These are phyloP conservation scores for Phoenix roebelenii DNA, from an alignment of 176 grass and related monocot species.

Conservation along the genomic window DNA sequence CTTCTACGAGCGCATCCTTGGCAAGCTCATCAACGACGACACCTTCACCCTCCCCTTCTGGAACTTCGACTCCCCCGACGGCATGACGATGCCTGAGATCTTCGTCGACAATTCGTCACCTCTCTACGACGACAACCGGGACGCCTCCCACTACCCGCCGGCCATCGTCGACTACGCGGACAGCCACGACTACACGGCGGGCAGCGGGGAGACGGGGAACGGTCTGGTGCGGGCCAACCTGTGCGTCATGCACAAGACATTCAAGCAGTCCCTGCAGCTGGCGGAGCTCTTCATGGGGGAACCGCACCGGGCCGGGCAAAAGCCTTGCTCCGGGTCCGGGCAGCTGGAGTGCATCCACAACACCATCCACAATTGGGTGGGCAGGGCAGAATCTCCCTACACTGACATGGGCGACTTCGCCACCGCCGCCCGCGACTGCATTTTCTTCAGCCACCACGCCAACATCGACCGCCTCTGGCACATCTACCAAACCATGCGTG, in stretches of 20 bases:
- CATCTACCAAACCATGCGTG: conserved; percentile 1
- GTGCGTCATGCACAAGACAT: neutral
- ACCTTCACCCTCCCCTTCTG: conserved; percentile 10
- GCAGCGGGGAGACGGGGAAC: neutral
- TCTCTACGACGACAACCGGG: neutral
- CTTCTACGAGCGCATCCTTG: conserved; percentile 15
- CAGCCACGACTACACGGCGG: neutral
- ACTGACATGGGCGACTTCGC: conserved; percentile 14
- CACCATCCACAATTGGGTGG: conserved; percentile 4
- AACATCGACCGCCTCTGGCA: conserved; percentile 21
- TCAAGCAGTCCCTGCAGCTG: conserved; percentile 4
- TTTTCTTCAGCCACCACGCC: conserved; percentile 11
- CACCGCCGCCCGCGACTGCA: conserved; percentile 1
- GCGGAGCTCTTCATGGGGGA: conserved; percentile 17
- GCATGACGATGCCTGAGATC: too few species aligned
- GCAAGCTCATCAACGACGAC: conserved; percentile 11
- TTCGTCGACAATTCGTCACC: too few species aligned
- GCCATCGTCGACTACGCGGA: conserved; percentile 14
- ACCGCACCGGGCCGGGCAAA: neutral
- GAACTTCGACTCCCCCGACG: too few species aligned
- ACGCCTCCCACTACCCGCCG: conserved; percentile 1
- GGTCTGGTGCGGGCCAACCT: conserved; percentile 9
- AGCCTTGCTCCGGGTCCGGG: neutral
- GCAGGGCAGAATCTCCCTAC: neutral
- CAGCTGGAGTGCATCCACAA: conserved; percentile 15